These are phyloP conservation scores for Parathielavia appendiculata DNA, from an alignment of 495 filamentous ascomycete genomes.

Conservation along the genomic window DNA sequence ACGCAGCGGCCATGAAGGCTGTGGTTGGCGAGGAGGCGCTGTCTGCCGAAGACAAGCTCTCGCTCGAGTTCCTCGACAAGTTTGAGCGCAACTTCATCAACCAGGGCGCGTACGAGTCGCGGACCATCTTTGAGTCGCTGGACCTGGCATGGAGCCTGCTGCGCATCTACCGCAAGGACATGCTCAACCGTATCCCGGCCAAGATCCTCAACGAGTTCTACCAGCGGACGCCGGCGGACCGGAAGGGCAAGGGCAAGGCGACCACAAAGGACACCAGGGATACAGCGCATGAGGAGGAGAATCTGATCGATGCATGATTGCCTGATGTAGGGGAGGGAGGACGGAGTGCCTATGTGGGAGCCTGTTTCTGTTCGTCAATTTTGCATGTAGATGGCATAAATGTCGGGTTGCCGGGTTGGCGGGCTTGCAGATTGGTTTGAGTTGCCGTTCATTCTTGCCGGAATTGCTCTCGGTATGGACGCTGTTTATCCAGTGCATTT, in stretches of 20 bases:
- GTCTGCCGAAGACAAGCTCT: slow-evolving; percentile 92
- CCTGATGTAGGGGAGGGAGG: neutral
- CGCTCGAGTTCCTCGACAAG: slow-evolving; percentile 95
- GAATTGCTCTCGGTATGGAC: neutral
- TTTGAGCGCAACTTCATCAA: slow-evolving; percentile 92
- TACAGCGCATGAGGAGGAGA: slow-evolving; percentile 52
- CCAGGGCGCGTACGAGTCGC: slow-evolving; percentile 86
- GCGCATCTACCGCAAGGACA: slow-evolving; percentile 92
- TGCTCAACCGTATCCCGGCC: slow-evolving; percentile 95
- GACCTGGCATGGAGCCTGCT: slow-evolving; percentile 95
- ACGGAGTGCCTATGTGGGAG: neutral
- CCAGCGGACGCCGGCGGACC: slow-evolving; percentile 53
- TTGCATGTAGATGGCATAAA: too few relatives aligned
- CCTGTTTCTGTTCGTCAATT: too few relatives aligned
- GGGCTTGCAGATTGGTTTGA: neutral
- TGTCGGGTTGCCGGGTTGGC: neutral
- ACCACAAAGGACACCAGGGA: slow-evolving; percentile 54
- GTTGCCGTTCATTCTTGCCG: neutral
- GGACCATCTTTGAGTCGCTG: slow-evolving; percentile 84
- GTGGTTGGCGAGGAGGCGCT: slow-evolving; percentile 98
- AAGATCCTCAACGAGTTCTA: slow-evolving; percentile 93
- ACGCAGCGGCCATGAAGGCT: slow-evolving; percentile 98
- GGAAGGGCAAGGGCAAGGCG: slow-evolving; percentile 54
- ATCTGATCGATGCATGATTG: slow-evolving; percentile 61
- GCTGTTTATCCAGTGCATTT: too few relatives aligned